A percentile compares a stretch with the other conserved stretches of the same genome.
Conservation (phyloP, 495 filamentous ascomycete genomes). For the Cladorrhinum samala region DNA sequence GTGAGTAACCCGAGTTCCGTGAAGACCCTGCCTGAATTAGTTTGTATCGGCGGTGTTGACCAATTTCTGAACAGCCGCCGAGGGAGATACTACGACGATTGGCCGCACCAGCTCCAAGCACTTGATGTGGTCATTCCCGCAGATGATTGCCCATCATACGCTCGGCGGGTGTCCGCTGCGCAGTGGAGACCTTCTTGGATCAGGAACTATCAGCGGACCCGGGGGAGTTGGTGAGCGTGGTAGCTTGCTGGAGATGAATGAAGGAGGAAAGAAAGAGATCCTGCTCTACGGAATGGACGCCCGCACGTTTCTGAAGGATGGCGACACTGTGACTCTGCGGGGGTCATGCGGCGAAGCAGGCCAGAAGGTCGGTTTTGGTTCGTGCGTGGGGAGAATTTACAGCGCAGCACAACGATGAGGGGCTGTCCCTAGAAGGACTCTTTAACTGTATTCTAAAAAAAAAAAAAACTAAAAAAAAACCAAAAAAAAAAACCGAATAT, state of each 20-base stretch:
- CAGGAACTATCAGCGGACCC: slow-evolving; percentile 81
- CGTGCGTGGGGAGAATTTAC: slow-evolving; percentile 56
- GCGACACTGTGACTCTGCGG: slow-evolving; percentile 67
- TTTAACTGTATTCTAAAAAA: not conserved
- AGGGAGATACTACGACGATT: slow-evolving; percentile 60
- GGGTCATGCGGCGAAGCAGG: slow-evolving; percentile 57
- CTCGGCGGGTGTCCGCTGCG: slow-evolving; percentile 78
- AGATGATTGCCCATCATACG: slow-evolving; percentile 92
- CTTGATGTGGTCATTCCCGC: slow-evolving; percentile 85
- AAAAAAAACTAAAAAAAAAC: not conserved
- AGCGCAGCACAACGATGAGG: slow-evolving; percentile 13
- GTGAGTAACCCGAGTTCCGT: slow-evolving; percentile 29
- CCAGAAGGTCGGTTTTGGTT: slow-evolving; percentile 64
- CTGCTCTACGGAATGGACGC: slow-evolving; percentile 63
- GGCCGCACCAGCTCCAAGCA: slow-evolving; percentile 58
- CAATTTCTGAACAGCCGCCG: slow-evolving; percentile 37
- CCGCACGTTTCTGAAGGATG: slow-evolving; percentile 76
- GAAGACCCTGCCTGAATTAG: not conserved
- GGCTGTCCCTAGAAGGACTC: not conserved
- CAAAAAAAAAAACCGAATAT: too few relatives aligned
- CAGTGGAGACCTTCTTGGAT: slow-evolving; percentile 78
- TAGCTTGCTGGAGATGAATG: slow-evolving; percentile 75
- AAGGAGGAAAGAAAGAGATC: slow-evolving; percentile 57
- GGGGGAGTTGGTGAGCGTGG: slow-evolving; percentile 52
- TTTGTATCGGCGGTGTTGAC: not conserved